These are phyloP conservation scores for Populus euphratica DNA, from an alignment of 345 rosid species.

Conservation along the genomic window DNA sequence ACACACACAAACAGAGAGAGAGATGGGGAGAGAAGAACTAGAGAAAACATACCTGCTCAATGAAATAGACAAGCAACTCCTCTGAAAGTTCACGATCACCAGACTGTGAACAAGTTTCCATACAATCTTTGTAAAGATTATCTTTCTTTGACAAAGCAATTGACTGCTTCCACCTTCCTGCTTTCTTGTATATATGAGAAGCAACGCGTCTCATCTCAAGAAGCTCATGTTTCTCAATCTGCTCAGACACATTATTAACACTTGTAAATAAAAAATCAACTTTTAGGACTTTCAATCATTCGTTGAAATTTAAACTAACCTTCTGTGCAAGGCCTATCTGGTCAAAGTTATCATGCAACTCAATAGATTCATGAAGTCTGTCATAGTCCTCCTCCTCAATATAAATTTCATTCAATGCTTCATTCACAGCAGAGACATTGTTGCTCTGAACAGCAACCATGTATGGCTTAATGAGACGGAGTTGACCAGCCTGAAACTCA, in stretches of 20 bases:
- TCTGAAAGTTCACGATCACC: slow-evolving; percentile 94
- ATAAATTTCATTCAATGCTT: slow-evolving; percentile 81
- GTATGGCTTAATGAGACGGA: slow-evolving; percentile 86
- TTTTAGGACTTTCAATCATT: neutral
- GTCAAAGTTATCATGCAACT: slow-evolving; percentile 83
- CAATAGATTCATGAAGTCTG: slow-evolving; percentile 82
- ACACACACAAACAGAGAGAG: neutral
- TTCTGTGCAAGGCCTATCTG: slow-evolving; percentile 88
- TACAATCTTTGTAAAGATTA: slow-evolving; percentile 83
- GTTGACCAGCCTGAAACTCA: slow-evolving; percentile 76
- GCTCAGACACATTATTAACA: slow-evolving; percentile 8
- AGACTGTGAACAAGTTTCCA: slow-evolving; percentile 96
- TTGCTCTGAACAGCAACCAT: slow-evolving; percentile 94
- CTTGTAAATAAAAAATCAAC: neutral
- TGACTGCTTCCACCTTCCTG: slow-evolving; percentile 96
- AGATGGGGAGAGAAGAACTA: neutral
- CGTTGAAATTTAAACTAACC: slow-evolving; percentile 30
- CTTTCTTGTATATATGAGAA: slow-evolving; percentile 93
- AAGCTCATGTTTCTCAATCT: slow-evolving; percentile 97
- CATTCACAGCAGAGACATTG: slow-evolving; percentile 86
- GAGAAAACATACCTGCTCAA: slow-evolving; percentile 59
- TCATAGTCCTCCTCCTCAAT: slow-evolving; percentile 93
- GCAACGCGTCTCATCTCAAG: slow-evolving; percentile 98
- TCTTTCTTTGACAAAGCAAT: slow-evolving; percentile 95
- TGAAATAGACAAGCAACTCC: slow-evolving; percentile 88